Base-by-base conservation (phyloP, 1,284 basidiomycete genomes). In the Apiotrichum siamense region DNA sequence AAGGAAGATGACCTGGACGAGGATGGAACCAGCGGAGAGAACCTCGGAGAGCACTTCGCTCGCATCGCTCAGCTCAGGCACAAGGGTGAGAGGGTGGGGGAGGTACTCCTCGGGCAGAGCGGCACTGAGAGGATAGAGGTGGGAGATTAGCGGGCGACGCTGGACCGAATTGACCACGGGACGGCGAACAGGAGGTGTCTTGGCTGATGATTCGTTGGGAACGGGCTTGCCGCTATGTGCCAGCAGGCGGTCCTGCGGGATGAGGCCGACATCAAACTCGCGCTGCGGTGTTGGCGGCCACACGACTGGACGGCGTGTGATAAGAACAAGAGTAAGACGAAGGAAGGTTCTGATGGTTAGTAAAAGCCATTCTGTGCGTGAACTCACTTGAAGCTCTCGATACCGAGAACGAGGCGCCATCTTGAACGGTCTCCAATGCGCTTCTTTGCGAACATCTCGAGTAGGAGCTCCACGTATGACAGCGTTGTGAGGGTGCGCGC, bases 391-490 rank as follows among this genome's bases (percentile, higher is more conserved):
- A 89, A 68, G 23, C 78, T 66, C 71, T 94, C 90, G 21, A 93
- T 74, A 31, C 84, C 58, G 32, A 90, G 68, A 38, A 94, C 79
- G 26, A 81, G 79, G 57, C 83, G 78, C 88, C 87, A 90, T 57
- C 74, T 79, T 76, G 59, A 73, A 76, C 68, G 79, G 78, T 63
- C 76, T 58, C 33, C 84, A 4, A 49, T 47, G 29, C 65, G 81
- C 11, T 82, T 78, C 64, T 81, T 86, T 61, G 87, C 75, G n/a
- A 82, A 77, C 90, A 94, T 94, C 74, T 94, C 90, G 39, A 89
- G 67, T 35, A 94, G 75, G 33, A 94, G 79, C 71, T 93, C 83
- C 15, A 85, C 79, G 69, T 85, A 90, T 35, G 81, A 81, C 52
- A 90, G 77, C 25, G 89, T 76, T 63, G 87, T 83, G 4, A 93